A percentile compares a stretch with the other conserved stretches of the same genome.
phyloP scores from a whole-genome alignment of 495 filamentous ascomycete species.

The Thozetella sp. region DNA sequence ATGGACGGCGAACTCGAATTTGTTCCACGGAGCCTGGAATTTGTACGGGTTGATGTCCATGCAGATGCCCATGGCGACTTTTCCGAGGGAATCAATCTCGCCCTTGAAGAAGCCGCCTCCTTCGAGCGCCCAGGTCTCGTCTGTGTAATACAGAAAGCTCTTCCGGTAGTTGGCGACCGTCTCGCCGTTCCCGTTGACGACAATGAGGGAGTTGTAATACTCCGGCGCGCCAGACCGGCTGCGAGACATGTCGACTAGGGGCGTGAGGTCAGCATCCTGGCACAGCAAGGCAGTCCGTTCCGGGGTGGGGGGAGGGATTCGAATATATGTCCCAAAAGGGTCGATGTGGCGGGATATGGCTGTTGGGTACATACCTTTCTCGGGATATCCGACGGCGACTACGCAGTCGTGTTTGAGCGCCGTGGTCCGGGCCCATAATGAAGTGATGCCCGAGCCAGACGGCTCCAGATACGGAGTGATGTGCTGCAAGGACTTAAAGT shows the following conservation, averaged over 20 bases:
- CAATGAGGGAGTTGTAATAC: slow-evolving; percentile 82
- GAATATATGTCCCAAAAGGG: too few species aligned
- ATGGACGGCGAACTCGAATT: slow-evolving; percentile 85
- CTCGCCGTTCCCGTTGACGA: slow-evolving; percentile 72
- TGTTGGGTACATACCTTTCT: slow-evolving; percentile 38
- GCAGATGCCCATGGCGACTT: slow-evolving; percentile 86
- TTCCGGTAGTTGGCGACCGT: slow-evolving; percentile 87
- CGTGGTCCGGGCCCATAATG: slow-evolving; percentile 76
- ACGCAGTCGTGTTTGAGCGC: slow-evolving; percentile 74
- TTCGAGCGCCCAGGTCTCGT: slow-evolving; percentile 88
- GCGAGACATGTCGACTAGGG: slow-evolving; percentile 29
- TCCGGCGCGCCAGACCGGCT: slow-evolving; percentile 43
- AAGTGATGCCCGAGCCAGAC: slow-evolving; percentile 69
- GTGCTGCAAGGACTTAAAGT: slow-evolving; percentile 76
- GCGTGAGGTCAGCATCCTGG: too few species aligned
- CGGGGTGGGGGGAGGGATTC: too few species aligned
- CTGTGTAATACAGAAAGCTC: slow-evolving; percentile 77
- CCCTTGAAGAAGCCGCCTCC: slow-evolving; percentile 65
- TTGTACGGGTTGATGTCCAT: slow-evolving; percentile 74
- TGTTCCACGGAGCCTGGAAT: slow-evolving; percentile 75
- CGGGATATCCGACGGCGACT: slow-evolving; percentile 91
- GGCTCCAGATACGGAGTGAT: slow-evolving; percentile 85
- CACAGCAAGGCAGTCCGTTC: too few species aligned
- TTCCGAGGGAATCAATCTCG: slow-evolving; percentile 50
- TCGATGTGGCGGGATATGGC: background rate